A percentile compares a stretch with the other conserved stretches of the same genome.
Evolutionary conservation across 2,329 filamentous ascomycete species (phyloP).

Genomic region (Reticulascus tulasneorum): DNA sequence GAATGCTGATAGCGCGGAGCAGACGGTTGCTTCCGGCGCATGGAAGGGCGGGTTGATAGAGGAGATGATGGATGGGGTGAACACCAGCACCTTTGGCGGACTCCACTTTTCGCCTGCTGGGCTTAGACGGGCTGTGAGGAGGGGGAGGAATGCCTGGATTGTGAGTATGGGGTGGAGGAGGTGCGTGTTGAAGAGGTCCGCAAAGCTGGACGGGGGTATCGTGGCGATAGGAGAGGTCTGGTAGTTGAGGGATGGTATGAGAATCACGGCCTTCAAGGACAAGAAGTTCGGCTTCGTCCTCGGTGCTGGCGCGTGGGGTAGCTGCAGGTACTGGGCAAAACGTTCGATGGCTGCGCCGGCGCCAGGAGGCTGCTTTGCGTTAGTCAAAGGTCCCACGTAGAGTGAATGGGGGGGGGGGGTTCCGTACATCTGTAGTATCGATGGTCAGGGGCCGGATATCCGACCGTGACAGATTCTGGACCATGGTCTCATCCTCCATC

Average conservation of each 20-base stretch:
- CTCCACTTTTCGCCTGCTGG: constrained; percentile 45
- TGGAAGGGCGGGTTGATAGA: constrained; percentile 76
- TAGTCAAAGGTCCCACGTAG: constrained; percentile 1
- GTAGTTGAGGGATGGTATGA: constrained; percentile 79
- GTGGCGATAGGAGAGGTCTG: constrained; percentile 81
- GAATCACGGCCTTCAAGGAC: constrained; percentile 71
- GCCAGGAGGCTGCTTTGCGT: constrained; percentile 53
- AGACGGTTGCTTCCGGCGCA: constrained; percentile 80
- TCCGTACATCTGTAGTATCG: constrained; percentile 73
- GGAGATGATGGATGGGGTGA: constrained; percentile 78
- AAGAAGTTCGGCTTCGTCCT: constrained; percentile 73
- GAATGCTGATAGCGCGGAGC: constrained; percentile 81
- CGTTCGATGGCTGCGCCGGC: constrained; percentile 66
- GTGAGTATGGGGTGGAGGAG: constrained; percentile 85
- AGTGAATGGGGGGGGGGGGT: constrained; percentile 3
- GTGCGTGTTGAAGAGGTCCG: constrained; percentile 88
- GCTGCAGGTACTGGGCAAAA: constrained; percentile 68
- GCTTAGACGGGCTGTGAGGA: constrained; percentile 61
- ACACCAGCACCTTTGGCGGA: constrained; percentile 67
- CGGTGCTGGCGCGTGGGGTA: constrained; percentile 71
- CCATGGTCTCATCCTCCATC: constrained; percentile 76
- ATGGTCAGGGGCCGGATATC: constrained; percentile 81
- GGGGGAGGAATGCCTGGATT: constrained; percentile 82
- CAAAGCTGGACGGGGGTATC: constrained; percentile 77
- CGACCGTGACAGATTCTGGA: constrained; percentile 70